These are phyloP conservation scores for Mycena olivaceomarginata DNA, from an alignment of 768 basidiomycete genomes.

Conservation along the genomic window DNA sequence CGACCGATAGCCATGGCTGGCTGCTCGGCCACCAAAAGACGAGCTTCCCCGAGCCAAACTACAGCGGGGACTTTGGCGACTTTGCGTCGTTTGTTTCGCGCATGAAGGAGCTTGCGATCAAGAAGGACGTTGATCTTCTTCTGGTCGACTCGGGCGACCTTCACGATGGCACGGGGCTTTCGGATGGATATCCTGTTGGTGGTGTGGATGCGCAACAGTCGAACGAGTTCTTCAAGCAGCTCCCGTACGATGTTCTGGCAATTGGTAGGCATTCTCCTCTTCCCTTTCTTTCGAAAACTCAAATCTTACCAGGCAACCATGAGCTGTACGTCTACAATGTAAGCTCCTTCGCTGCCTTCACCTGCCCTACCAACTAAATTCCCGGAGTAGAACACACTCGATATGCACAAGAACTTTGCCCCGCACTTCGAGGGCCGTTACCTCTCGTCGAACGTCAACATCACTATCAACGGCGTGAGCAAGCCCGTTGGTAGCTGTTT, in stretches of 20 bases:
- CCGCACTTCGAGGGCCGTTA: slow-evolving; percentile 37
- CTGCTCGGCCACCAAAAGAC: slow-evolving; percentile 89
- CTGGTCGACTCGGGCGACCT: slow-evolving; percentile 88
- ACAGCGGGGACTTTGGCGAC: slow-evolving; percentile 84
- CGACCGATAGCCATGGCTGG: slow-evolving; percentile 85
- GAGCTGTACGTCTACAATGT: slow-evolving; percentile 51
- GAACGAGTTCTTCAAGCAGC: slow-evolving; percentile 54
- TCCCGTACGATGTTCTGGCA: slow-evolving; percentile 89
- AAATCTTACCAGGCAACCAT: slow-evolving; percentile 70
- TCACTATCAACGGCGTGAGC: slow-evolving; percentile 74
- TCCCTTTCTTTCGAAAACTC: slow-evolving; percentile 1
- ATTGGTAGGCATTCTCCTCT: slow-evolving; percentile 65
- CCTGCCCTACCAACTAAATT: slow-evolving; percentile 2
- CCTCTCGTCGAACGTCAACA: slow-evolving; percentile 90
- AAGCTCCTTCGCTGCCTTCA: neutral
- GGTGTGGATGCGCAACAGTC: slow-evolving; percentile 79
- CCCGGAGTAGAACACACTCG: slow-evolving; percentile 24
- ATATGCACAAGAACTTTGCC: slow-evolving; percentile 39
- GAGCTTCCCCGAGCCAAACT: slow-evolving; percentile 85
- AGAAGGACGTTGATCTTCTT: slow-evolving; percentile 88
- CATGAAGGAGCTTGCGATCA: slow-evolving; percentile 84
- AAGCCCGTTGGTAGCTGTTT: slow-evolving; percentile 70
- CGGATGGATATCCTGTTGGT: slow-evolving; percentile 83
- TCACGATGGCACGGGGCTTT: slow-evolving; percentile 87
- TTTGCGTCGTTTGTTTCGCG: slow-evolving; percentile 89